A percentile compares a stretch with the other conserved stretches of the same genome.
Evolutionary conservation across 148 eudicot genomes (phyloP).

Genomic region (Mesembryanthemum crystallinum): DNA sequence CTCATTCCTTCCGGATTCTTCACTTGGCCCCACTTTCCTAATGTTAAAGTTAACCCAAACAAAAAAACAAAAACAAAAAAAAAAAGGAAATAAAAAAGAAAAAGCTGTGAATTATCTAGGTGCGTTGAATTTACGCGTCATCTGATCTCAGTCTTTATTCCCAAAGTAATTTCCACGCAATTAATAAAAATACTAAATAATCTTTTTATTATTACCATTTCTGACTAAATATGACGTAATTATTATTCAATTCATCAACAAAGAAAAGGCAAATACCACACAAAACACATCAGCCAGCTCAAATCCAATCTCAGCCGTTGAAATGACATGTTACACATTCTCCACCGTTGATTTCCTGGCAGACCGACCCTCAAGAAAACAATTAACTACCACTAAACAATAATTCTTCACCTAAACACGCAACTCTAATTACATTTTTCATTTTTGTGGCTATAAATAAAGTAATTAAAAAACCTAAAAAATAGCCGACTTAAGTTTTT

Average conservation of each 20-base stretch:
- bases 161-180: not conserved
- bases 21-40: not conserved
- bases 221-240: constrained; percentile 8
- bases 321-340: not conserved
- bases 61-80: too few relatives aligned
- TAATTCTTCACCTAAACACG: constrained; percentile 4
- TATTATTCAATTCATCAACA: not conserved
- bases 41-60: too few relatives aligned
- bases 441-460: not conserved
- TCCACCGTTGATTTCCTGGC: constrained; percentile 6
- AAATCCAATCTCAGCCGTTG: constrained; percentile 17
- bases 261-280: not conserved
- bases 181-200: too few relatives aligned
- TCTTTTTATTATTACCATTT: too few relatives aligned
- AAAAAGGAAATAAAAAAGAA: not conserved
- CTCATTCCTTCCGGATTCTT: not conserved
- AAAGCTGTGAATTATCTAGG: not conserved
- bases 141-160: not conserved
- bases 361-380: constrained; percentile 6
- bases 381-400: not conserved
- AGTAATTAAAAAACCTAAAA: not conserved
- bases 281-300: not conserved
- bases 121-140: constrained; percentile 23
- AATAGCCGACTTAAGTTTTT: constrained; percentile 14
- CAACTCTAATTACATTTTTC: not conserved